These are phyloP conservation scores for Biscogniauxia marginata DNA, from an alignment of 2,329 filamentous ascomycete genomes.

Conservation along the genomic window DNA sequence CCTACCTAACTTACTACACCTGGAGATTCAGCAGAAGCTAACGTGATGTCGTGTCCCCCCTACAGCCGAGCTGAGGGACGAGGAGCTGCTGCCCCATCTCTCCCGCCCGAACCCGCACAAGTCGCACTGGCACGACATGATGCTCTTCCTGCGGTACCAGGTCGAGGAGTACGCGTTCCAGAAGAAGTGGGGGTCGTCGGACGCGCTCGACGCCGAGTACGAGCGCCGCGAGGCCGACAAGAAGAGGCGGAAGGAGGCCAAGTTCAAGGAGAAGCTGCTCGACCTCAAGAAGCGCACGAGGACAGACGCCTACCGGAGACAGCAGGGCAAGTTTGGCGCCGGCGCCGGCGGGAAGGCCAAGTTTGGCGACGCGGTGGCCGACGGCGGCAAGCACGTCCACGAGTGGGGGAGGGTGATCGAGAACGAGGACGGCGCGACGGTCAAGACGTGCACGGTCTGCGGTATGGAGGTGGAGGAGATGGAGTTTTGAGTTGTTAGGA, in stretches of 20 bases:
- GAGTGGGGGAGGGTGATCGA: constrained; percentile 76
- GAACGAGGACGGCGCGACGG: constrained; percentile 68
- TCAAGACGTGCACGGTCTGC: constrained; percentile 77
- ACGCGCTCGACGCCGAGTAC: constrained; percentile 86
- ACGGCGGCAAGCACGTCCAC: constrained; percentile 76
- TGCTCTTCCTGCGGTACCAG: constrained; percentile 90
- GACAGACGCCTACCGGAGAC: constrained; percentile 82
- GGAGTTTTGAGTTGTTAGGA: constrained; percentile 53
- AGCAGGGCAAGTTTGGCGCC: constrained; percentile 52
- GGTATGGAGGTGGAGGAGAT: constrained; percentile 78
- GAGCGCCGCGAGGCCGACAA: constrained; percentile 74
- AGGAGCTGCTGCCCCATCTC: constrained; percentile 81
- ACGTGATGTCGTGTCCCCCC: constrained; percentile 3
- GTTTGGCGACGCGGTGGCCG: constrained; percentile 76
- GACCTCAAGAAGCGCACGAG: constrained; percentile 92
- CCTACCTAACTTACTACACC: not conserved
- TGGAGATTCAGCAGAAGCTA: not conserved
- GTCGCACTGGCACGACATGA: constrained; percentile 97
- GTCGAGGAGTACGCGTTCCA: constrained; percentile 90
- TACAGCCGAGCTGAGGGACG: constrained; percentile 83
- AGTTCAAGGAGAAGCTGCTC: constrained; percentile 84
- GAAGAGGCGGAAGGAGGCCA: constrained; percentile 83
- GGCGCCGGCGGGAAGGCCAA: constrained; percentile 43
- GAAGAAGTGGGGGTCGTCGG: constrained; percentile 86
- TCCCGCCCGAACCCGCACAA: constrained; percentile 93